A percentile compares a stretch with the other conserved stretches of the same genome.
These are phyloP conservation scores for Gossypium schwendimanii DNA, from an alignment of 441 rosid genomes.

Conservation along the genomic window DNA sequence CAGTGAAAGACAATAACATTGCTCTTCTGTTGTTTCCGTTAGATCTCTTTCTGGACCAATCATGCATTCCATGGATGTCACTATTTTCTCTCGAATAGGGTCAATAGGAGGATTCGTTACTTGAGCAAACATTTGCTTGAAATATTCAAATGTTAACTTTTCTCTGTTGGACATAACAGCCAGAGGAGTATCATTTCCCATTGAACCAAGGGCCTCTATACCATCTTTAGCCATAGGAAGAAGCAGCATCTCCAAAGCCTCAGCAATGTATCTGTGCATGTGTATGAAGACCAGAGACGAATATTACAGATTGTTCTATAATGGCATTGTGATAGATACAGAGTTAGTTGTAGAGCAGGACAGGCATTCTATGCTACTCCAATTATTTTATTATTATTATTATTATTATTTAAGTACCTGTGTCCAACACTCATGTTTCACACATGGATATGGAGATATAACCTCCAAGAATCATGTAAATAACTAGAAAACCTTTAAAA, in stretches of 20 bases:
- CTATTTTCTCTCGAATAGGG: slow-evolving; percentile 98
- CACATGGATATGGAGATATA: too few relatives aligned
- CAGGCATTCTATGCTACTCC: not conserved
- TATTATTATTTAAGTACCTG: too few relatives aligned
- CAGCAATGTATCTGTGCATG: slow-evolving; percentile 93
- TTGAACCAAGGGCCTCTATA: slow-evolving; percentile 93
- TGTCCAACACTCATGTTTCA: too few relatives aligned
- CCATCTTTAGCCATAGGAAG: slow-evolving; percentile 99
- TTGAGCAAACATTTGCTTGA: slow-evolving; percentile 99
- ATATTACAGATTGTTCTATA: slow-evolving; percentile 8
- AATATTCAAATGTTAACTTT: slow-evolving; percentile 88
- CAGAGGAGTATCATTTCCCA: slow-evolving; percentile 98
- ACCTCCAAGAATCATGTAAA: too few relatives aligned
- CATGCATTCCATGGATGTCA: slow-evolving; percentile 99
- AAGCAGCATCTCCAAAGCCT: slow-evolving; percentile 94
- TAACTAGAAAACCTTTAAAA: too few relatives aligned
- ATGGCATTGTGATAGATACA: not conserved
- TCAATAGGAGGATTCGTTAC: slow-evolving; percentile 99
- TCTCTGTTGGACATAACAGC: slow-evolving; percentile 94
- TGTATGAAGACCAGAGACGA: slow-evolving; percentile 26
- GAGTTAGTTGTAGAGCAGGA: not conserved
- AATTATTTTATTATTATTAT: too few relatives aligned
- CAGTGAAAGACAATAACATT: slow-evolving; percentile 88
- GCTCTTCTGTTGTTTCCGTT: slow-evolving; percentile 93
- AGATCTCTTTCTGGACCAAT: slow-evolving; percentile 98